Evolutionary conservation across 169 alveolate genomes (phyloP), one percentile per base, ranked within the genome.

Genomic region (Plasmodium vivax): DNA sequence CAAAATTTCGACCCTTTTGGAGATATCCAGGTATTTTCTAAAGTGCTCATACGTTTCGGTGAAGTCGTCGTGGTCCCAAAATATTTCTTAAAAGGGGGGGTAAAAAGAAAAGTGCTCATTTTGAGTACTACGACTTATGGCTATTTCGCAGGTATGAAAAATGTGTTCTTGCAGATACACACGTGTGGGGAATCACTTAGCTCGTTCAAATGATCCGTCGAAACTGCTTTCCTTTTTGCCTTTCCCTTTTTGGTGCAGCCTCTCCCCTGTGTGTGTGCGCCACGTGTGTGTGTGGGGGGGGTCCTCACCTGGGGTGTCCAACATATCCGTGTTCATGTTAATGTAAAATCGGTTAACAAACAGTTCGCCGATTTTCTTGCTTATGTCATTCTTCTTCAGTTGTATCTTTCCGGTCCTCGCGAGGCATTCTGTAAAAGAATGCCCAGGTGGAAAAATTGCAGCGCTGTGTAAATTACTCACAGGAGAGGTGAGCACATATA

Each of bases 31-130:
- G 68, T 97, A 97, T 56, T 96, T 92, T 41, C 98, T 83, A 83
- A 97, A 95, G 56, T 93, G 73, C n/a, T 95, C 96, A 74, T 97
- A 97, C 79, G 96, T 96, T 38, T 96, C 96, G 16, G 96, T 98
- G 85, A 94, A 97, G 87, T 97, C 98, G 51, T 97, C 98, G 34
- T 94, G 92, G 81, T 97, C 98, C 98, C 98, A 97, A 94, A 97
- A 97, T 14, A 97, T 95, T 74, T 97, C 98, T 95, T 82, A 73
- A 71, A 30, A 23, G 51, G 23, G 30, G 41, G 19, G 58, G 5
- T 38, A 19, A 10, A 16, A 27, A 73, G n/a, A 62, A 51, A 91
- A 36, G 10, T 19, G 6, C 34, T 12, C 19, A 51, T 51, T 51
- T 10, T 51, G 62, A 14, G 12, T 51, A 51, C 3, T 51, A 3